phyloP scores from a whole-genome alignment of 768 basidiomycete genomes.

The Russula sp. region DNA sequence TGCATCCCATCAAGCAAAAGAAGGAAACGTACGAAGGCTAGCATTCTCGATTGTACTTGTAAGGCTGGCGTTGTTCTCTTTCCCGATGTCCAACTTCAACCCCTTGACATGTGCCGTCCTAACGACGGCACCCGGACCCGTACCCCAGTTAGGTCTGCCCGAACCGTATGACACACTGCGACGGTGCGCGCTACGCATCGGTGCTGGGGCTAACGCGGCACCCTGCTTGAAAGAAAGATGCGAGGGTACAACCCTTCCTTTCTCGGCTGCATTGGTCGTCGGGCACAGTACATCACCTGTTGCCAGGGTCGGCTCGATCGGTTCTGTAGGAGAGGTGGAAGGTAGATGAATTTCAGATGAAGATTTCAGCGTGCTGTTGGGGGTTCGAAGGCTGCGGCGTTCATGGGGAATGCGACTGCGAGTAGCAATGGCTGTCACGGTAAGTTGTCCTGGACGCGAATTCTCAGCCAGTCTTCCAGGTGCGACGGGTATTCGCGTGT shows the following conservation, averaged over 20 bases:
- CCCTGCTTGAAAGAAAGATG: not conserved
- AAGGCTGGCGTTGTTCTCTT: constrained; percentile 19
- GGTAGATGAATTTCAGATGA: not conserved
- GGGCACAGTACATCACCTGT: not conserved
- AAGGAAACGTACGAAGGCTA: not conserved
- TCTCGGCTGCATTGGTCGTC: not conserved
- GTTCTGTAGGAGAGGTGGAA: not conserved
- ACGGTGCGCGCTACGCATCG: constrained; percentile 9
- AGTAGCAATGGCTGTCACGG: not conserved
- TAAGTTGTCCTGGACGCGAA: constrained; percentile 1
- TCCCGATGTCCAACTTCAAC: constrained; percentile 1
- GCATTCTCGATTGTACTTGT: not conserved
- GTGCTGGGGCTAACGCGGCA: not conserved
- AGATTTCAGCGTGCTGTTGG: not conserved
- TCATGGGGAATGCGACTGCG: constrained; percentile 21
- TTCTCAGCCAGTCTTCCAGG: not conserved
- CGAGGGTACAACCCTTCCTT: not conserved
- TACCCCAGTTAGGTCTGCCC: not conserved
- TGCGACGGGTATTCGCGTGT: constrained; percentile 18
- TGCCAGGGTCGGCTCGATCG: not conserved
- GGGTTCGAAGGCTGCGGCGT: constrained; percentile 15
- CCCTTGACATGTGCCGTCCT: not conserved
- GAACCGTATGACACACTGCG: constrained; percentile 17
- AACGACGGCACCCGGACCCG: not conserved
- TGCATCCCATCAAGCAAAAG: not conserved